A percentile compares a stretch with the other conserved stretches of the same genome.
Evolutionary conservation across 495 filamentous ascomycete genomes (phyloP).

Genomic region (Penicillium lagena): DNA sequence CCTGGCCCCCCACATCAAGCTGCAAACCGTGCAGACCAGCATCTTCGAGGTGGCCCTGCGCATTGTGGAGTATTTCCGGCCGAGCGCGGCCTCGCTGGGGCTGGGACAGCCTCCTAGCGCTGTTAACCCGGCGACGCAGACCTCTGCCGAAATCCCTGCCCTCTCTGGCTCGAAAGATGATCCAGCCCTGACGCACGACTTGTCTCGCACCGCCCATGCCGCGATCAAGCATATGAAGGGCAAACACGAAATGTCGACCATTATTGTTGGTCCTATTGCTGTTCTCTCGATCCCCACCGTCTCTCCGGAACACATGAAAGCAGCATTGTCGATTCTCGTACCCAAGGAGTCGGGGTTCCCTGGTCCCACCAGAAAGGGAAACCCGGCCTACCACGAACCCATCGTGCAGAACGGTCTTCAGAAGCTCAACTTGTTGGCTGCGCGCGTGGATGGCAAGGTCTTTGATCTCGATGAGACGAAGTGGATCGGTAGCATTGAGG

Average conservation of each 20-base stretch:
- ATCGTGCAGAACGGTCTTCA: constrained; percentile 70
- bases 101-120: constrained; percentile 25
- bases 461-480: constrained; percentile 75
- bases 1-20: constrained; percentile 53
- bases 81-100: constrained; percentile 31
- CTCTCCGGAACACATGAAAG: constrained; percentile 73
- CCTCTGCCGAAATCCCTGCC: constrained; percentile 29
- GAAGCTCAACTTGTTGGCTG: constrained; percentile 82
- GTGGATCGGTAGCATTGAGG: constrained; percentile 80
- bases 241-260: constrained; percentile 61
- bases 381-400: constrained; percentile 73
- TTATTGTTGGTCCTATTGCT: constrained; percentile 76
- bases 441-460: constrained; percentile 71
- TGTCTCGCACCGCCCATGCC: constrained; percentile 65
- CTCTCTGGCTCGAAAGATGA: constrained; percentile 30
- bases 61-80: constrained; percentile 81
- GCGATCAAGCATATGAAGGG: constrained; percentile 46
- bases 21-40: constrained; percentile 79
- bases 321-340: constrained; percentile 66
- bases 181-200: constrained; percentile 61
- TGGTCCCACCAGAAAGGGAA: constrained; percentile 64
- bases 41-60: constrained; percentile 80
- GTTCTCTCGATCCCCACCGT: constrained; percentile 75
- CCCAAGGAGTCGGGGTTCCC: constrained; percentile 68
- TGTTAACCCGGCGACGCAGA: constrained; percentile 36